These are phyloP conservation scores for Cocos nucifera DNA, from an alignment of 176 grass and related monocot genomes.

Conservation along the genomic window DNA sequence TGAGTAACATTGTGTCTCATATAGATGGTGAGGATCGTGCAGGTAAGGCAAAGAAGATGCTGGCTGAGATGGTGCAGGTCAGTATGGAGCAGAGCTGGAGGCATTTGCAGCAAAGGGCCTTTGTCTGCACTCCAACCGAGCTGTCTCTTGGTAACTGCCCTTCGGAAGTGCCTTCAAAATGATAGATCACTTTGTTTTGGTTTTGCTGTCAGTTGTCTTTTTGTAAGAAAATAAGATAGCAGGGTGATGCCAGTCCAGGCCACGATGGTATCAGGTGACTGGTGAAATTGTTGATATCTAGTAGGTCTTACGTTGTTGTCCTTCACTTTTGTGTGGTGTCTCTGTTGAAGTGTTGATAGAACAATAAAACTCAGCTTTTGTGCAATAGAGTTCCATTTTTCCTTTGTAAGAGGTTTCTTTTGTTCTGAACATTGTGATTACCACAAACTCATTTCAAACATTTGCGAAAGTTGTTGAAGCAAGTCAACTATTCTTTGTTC, in stretches of 20 bases:
- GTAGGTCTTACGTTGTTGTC: conserved; percentile 23
- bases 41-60: conserved; percentile 82
- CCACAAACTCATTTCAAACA: too few relatives aligned
- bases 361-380: conserved; percentile 16
- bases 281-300: conserved; percentile 25
- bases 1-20: conserved; percentile 64
- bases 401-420: too few relatives aligned
- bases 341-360: conserved; percentile 6
- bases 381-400: too few relatives aligned
- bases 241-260: conserved; percentile 53
- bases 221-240: not conserved
- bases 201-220: conserved; percentile 25
- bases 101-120: conserved; percentile 86
- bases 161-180: conserved; percentile 6
- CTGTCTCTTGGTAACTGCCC: too few relatives aligned
- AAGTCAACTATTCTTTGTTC: too few relatives aligned
- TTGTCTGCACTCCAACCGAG: conserved; percentile 12
- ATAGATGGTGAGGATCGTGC: conserved; percentile 67
- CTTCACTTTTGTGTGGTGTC: not conserved
- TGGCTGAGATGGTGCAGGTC: conserved; percentile 86
- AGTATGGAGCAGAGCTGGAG: conserved; percentile 98
- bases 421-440: too few relatives aligned
- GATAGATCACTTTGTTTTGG: conserved; percentile 19
- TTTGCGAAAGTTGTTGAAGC: too few relatives aligned
- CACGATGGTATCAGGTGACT: conserved; percentile 42